These are phyloP conservation scores for Coemansia sp. DNA, from an alignment of 192 early-diverging fungal genomes.

Conservation along the genomic window DNA sequence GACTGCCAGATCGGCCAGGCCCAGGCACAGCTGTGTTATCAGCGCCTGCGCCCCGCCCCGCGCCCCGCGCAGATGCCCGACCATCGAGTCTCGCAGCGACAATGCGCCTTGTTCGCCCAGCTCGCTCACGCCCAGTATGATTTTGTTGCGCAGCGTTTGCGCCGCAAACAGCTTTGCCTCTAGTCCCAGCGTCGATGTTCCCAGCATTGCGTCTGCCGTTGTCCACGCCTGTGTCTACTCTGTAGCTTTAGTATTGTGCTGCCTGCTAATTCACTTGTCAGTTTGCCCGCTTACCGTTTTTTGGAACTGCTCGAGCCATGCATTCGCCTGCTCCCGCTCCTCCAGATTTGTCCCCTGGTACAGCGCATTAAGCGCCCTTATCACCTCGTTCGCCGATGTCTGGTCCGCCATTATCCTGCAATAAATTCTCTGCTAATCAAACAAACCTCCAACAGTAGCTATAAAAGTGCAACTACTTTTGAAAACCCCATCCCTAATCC, in stretches of 20 bases:
- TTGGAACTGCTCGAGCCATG: slow-evolving; percentile 85
- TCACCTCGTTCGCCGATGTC: slow-evolving; percentile 23
- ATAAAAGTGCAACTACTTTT: too few relatives aligned
- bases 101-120: slow-evolving; percentile 63
- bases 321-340: slow-evolving; percentile 60
- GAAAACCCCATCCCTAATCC: not conserved
- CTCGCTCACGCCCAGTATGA: slow-evolving; percentile 77
- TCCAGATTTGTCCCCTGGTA: slow-evolving; percentile 39
- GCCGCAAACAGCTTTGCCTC: slow-evolving; percentile 86
- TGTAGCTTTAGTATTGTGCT: not conserved
- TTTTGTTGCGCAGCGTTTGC: slow-evolving; percentile 91
- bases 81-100: slow-evolving; percentile 76
- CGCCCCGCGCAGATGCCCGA: slow-evolving; percentile 63
- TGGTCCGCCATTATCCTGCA: slow-evolving; percentile 12
- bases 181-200: slow-evolving; percentile 51
- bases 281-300: slow-evolving; percentile 64
- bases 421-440: too few relatives aligned
- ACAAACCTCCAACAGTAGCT: too few relatives aligned
- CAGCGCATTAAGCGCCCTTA: slow-evolving; percentile 43
- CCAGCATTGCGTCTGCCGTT: slow-evolving; percentile 73
- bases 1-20: slow-evolving; percentile 81
- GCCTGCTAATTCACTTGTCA: not conserved
- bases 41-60: slow-evolving; percentile 64
- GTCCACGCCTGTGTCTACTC: slow-evolving; percentile 80
- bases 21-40: slow-evolving; percentile 77